phyloP scores from a whole-genome alignment of 257 asterid genomes.

The Prunella vulgaris region DNA sequence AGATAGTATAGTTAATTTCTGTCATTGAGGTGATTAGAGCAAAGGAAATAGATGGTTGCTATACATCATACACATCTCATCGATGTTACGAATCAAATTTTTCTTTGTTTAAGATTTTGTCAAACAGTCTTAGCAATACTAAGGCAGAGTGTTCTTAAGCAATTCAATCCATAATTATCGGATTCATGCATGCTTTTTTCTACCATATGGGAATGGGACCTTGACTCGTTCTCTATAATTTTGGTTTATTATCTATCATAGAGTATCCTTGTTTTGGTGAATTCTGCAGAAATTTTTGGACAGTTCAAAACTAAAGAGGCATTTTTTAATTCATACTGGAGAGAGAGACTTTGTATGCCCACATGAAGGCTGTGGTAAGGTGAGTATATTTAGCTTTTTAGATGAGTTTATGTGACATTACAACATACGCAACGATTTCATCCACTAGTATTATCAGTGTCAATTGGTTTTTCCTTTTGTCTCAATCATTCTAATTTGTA shows the following conservation, averaged over 20 bases:
- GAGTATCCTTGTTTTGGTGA: slow-evolving; percentile 15
- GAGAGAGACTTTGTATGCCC: slow-evolving; percentile 96
- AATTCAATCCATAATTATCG: background rate
- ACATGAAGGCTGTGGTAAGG: slow-evolving; percentile 99
- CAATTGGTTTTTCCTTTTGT: background rate
- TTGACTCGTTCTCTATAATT: background rate
- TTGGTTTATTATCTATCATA: background rate
- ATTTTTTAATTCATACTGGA: slow-evolving; percentile 94
- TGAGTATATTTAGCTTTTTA: slow-evolving; percentile 32
- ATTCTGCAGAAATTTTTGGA: slow-evolving; percentile 94
- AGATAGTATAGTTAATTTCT: background rate
- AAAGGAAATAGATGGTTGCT: background rate
- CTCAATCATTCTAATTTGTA: background rate
- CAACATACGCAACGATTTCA: background rate
- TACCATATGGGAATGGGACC: background rate
- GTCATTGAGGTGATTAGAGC: background rate
- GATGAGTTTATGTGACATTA: background rate
- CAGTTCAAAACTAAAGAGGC: slow-evolving; percentile 95
- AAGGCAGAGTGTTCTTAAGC: background rate
- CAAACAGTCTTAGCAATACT: background rate
- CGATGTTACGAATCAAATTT: background rate
- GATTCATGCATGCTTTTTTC: background rate
- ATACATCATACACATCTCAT: background rate
- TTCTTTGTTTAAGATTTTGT: background rate
- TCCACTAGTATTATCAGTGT: background rate